Conservation (phyloP, 371 early-diverging fungal species). For the Mucor saturninus region DNA sequence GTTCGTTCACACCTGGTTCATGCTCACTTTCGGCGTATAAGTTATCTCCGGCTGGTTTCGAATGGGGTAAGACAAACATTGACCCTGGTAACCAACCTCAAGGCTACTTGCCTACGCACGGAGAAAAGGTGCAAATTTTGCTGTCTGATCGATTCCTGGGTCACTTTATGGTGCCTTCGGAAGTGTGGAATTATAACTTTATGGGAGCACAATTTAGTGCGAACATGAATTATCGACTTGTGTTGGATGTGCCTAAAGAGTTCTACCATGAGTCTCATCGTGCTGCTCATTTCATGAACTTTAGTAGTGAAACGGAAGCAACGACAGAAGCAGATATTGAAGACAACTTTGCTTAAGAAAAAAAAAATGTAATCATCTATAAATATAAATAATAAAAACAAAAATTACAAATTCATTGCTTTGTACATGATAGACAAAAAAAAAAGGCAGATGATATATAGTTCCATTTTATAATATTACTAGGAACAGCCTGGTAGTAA, state of each 20-base stretch:
- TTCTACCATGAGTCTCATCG: constrained; percentile 97
- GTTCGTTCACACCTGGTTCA: constrained; percentile 97
- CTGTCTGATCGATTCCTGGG: constrained; percentile 95
- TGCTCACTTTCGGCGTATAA: constrained; percentile 96
- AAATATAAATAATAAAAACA: too few species aligned
- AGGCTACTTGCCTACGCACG: constrained; percentile 88
- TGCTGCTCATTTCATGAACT: constrained; percentile 95
- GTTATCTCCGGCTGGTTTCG: constrained; percentile 92
- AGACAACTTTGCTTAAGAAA: constrained; percentile 70
- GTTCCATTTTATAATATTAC: too few species aligned
- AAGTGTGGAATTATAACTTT: constrained; percentile 93
- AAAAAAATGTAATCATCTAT: too few species aligned
- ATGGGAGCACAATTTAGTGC: constrained; percentile 92
- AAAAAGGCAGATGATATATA: too few species aligned
- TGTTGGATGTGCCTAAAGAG: constrained; percentile 92
- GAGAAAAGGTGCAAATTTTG: constrained; percentile 95
- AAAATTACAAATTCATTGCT: too few species aligned
- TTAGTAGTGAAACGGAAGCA: constrained; percentile 82
- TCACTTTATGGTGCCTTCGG: constrained; percentile 97
- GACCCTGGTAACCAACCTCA: constrained; percentile 81
- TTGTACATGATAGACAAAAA: too few species aligned
- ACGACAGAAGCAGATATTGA: constrained; percentile 72
- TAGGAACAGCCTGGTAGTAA: too few species aligned
- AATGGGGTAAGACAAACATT: constrained; percentile 91
- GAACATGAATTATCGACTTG: constrained; percentile 90